Conservation (phyloP, 306 rosid genomes). For the Alnus rubra region DNA sequence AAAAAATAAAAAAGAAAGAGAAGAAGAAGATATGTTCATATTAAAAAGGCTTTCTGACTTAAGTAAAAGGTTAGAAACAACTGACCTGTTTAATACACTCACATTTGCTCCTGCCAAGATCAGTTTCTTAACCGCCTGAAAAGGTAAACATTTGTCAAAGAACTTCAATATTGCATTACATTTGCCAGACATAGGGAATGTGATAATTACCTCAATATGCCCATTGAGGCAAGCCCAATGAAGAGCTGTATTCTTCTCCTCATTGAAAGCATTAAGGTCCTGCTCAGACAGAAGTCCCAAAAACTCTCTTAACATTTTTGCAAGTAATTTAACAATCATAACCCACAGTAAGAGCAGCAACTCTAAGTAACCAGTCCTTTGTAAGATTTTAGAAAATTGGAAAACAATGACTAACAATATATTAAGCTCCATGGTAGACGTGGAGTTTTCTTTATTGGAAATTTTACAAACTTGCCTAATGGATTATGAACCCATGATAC, state of each 20-base stretch:
- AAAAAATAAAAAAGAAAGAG: not conserved
- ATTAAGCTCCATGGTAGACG: not conserved
- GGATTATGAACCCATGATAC: no score
- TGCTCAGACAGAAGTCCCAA: conserved; percentile 30
- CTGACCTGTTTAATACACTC: conserved; percentile 67
- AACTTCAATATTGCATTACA: not conserved
- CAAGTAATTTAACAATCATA: not conserved
- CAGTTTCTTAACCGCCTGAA: conserved; percentile 84
- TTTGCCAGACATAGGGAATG: not conserved
- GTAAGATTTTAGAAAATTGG: not conserved
- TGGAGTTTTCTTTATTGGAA: not conserved
- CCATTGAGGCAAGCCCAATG: conserved; percentile 99
- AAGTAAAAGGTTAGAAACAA: not conserved
- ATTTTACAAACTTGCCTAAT: not conserved
- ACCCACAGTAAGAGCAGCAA: not conserved
- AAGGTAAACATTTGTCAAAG: conserved; percentile 10
- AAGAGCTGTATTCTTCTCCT: conserved; percentile 79
- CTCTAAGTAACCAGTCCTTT: not conserved
- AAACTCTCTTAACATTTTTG: not conserved
- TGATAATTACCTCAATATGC: conserved; percentile 64
- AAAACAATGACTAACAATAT: not conserved
- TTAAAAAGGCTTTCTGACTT: conserved; percentile 11
- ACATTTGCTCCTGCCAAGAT: conserved; percentile 80
- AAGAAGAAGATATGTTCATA: no score
- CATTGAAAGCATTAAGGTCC: conserved; percentile 76